Evolutionary conservation across 768 basidiomycete species (phyloP).

Genomic region (Mycena filopes): DNA sequence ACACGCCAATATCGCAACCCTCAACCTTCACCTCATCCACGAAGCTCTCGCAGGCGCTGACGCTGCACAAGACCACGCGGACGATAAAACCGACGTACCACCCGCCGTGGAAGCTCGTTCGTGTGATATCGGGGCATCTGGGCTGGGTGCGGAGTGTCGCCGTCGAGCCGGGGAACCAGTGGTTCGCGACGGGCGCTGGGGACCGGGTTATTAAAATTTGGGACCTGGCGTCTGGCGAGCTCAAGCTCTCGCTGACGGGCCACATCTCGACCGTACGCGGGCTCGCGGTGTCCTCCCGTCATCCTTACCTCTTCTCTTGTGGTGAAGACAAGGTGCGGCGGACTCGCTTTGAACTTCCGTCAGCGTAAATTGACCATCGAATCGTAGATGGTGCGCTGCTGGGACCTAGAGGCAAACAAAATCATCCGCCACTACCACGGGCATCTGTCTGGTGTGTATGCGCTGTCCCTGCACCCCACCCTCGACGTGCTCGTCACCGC

Average conservation of each 20-base stretch:
- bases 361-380: slow-evolving; percentile 4
- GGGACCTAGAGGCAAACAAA: slow-evolving; percentile 99
- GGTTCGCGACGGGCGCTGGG: slow-evolving; percentile 98
- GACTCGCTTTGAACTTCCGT: neutral
- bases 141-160: slow-evolving; percentile 98
- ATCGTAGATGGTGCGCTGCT: slow-evolving; percentile 97
- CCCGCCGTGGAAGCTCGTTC: slow-evolving; percentile 93
- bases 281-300: slow-evolving; percentile 89
- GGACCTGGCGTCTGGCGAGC: slow-evolving; percentile 97
- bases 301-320: slow-evolving; percentile 97
- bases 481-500: slow-evolving; percentile 95
- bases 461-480: slow-evolving; percentile 92
- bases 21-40: slow-evolving; percentile 75
- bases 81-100: slow-evolving; percentile 97
- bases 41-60: slow-evolving; percentile 88
- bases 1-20: slow-evolving; percentile 70
- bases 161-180: slow-evolving; percentile 97
- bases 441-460: slow-evolving; percentile 97
- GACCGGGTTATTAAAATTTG: slow-evolving; percentile 99
- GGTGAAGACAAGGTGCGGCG: slow-evolving; percentile 92
- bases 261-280: slow-evolving; percentile 98
- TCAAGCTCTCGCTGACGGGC: slow-evolving; percentile 95
- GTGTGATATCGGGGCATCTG: slow-evolving; percentile 97
- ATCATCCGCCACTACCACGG: slow-evolving; percentile 99
- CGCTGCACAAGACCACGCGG: slow-evolving; percentile 91